phyloP scores from a whole-genome alignment of 192 early-diverging fungal species.

The Pilaira anomala region DNA sequence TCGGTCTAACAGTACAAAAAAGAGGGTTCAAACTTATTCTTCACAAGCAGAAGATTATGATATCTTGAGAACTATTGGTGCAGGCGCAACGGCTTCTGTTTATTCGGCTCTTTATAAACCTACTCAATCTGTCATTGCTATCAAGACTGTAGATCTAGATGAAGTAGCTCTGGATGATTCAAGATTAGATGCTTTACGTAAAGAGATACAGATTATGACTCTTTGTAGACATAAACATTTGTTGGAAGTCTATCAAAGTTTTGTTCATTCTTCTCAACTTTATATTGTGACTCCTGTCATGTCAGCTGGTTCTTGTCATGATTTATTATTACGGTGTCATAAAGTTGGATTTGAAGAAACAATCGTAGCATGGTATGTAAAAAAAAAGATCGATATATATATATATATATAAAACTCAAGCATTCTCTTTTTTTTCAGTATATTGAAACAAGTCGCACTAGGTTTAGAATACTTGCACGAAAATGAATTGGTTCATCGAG shows the following conservation, averaged over 20 bases:
- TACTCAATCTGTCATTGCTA: slow-evolving; percentile 17
- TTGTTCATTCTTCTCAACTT: slow-evolving; percentile 27
- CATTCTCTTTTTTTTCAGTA: slow-evolving; percentile 15
- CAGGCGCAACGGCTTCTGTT: slow-evolving; percentile 31
- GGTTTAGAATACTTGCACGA: slow-evolving; percentile 66
- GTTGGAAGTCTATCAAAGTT: slow-evolving; percentile 29
- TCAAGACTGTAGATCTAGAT: slow-evolving; percentile 21
- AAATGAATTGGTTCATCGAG: slow-evolving; percentile 64
- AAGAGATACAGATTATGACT: slow-evolving; percentile 36
- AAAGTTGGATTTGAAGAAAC: slow-evolving; percentile 24
- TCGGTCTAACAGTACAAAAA: neutral
- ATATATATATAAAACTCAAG: no score
- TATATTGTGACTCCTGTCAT: slow-evolving; percentile 35
- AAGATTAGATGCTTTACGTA: slow-evolving; percentile 24
- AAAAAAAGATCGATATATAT: neutral
- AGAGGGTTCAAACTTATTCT: neutral
- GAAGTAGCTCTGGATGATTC: slow-evolving; percentile 13
- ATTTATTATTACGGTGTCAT: slow-evolving; percentile 12
- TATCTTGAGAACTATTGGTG: slow-evolving; percentile 14
- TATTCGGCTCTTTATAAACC: slow-evolving; percentile 22
- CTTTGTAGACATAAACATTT: slow-evolving; percentile 28
- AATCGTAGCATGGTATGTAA: slow-evolving; percentile 25
- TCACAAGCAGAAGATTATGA: slow-evolving; percentile 13
- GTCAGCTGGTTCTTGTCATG: slow-evolving; percentile 36
- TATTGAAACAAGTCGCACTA: slow-evolving; percentile 40